Evolutionary conservation across 495 filamentous ascomycete species (phyloP), one percentile per base, ranked within the genome.

Genomic region (Oidiodendron maius): DNA sequence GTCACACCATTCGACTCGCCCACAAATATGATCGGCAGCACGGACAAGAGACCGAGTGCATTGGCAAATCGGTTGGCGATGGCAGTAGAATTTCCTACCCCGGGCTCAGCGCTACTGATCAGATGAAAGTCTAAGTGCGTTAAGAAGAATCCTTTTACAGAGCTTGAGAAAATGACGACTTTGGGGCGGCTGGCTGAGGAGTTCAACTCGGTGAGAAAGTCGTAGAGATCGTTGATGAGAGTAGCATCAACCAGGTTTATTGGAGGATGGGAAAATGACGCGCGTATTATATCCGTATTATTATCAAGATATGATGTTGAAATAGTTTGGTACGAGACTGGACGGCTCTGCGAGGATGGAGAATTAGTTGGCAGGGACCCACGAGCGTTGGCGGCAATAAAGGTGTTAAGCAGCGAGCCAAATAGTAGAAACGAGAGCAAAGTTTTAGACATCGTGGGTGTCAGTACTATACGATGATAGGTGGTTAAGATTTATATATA

Each of bases 1-100:
- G 56, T 44, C 39, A 44, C 59, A 26, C 61, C 61, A 44, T 61
- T 55, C 28, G 58, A 49, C 42, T 64, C 59, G 30, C 53, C 59
- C 24, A 64, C 56, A 43, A 64, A 64, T 8, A 57, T 50, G 17
- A 52, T 60, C 8, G 52, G 24, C 11, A 39, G 36, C 9, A 13
- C 9, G 9, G 11, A 8, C 6, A 39, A 17, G 9, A 39, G 36
- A n/a, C n/a, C n/a, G n/a, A n/a, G n/a, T n/a, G n/a, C n/a, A n/a
- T 9, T 17, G 9, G 8, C 8, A 13, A 9, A 17, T 13, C 16
- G 8, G 11, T 39, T 17, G 11, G 6, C 11, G 16, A 9, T 10
- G 16, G 18, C 18, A 17, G 6, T 13, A 17, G 16, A 17, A 10
- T 6, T 9, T 6, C 16, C 16, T 6, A 17, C 36, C 16, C 11